phyloP scores from a whole-genome alignment of 2,329 filamentous ascomycete genomes.

The Fusarium sororula region DNA sequence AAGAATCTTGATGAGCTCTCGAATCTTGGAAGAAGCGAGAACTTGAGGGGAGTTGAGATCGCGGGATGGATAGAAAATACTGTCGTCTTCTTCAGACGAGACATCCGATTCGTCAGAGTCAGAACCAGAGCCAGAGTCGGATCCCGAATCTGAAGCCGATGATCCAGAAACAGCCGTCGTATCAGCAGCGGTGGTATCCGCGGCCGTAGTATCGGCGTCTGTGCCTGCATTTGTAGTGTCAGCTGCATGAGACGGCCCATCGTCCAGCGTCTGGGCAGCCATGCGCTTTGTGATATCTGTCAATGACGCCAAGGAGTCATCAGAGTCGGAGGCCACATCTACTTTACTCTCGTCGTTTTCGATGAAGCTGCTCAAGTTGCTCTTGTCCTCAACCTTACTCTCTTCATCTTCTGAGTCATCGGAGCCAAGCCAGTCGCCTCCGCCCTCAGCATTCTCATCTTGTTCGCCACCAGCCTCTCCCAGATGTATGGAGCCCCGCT shows the following conservation, averaged over 20 bases:
- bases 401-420: constrained; percentile 71
- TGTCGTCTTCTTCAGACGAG: constrained; percentile 51
- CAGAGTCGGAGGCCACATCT: constrained; percentile 40
- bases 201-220: constrained; percentile 19
- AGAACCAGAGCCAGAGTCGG: constrained; percentile 37
- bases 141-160: constrained; percentile 17
- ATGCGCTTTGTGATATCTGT: constrained; percentile 50
- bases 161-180: constrained; percentile 25
- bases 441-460: constrained; percentile 88
- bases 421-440: constrained; percentile 79
- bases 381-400: constrained; percentile 62
- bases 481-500: constrained; percentile 68
- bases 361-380: constrained; percentile 65
- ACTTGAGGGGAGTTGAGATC: constrained; percentile 51
- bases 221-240: constrained; percentile 23
- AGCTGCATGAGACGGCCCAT: constrained; percentile 30
- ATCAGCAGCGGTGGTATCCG: constrained; percentile 21
- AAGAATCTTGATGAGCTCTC: constrained; percentile 83
- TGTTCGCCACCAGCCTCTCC: constrained; percentile 85
- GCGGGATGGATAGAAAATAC: constrained; percentile 42
- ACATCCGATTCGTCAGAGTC: constrained; percentile 38
- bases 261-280: constrained; percentile 49
- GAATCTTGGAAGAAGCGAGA: constrained; percentile 88
- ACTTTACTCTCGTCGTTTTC: constrained; percentile 58
- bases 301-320: constrained; percentile 49